Percentiles rank a stretch among this genome's conserved stretches.
Evolutionary conservation across 768 basidiomycete genomes (phyloP).

Genomic region (Amyloporia xantha): DNA sequence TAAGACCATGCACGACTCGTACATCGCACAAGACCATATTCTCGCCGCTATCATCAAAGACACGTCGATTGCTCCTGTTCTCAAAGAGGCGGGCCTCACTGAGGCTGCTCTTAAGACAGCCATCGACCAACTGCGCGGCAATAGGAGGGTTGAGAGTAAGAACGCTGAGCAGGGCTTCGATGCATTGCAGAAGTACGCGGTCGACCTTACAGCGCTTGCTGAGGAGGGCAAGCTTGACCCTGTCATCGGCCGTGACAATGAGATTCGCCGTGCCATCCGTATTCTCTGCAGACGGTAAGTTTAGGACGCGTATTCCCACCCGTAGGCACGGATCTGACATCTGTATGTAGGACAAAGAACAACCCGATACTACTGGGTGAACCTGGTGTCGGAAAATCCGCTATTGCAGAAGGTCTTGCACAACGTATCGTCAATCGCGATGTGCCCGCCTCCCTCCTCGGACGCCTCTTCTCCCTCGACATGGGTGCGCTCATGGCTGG

Average conservation of each 20-base stretch:
- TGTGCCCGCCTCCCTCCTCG: conserved; percentile 69
- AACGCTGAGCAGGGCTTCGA: conserved; percentile 91
- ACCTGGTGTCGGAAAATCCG: conserved; percentile 93
- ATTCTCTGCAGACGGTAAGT: conserved; percentile 71
- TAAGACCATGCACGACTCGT: conserved; percentile 84
- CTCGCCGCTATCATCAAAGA: conserved; percentile 82
- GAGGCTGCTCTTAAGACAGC: conserved; percentile 70
- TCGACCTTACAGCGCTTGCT: conserved; percentile 82
- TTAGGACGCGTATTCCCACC: background rate
- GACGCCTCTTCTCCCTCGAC: conserved; percentile 78
- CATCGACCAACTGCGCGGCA: conserved; percentile 74
- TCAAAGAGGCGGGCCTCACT: conserved; percentile 73
- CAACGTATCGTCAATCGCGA: conserved; percentile 94
- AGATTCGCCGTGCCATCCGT: conserved; percentile 79
- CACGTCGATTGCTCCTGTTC: conserved; percentile 49
- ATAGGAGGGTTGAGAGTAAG: conserved; percentile 77
- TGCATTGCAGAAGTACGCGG: conserved; percentile 82
- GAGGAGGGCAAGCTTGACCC: conserved; percentile 95
- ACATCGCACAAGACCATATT: conserved; percentile 90
- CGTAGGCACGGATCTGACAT: conserved; percentile 11
- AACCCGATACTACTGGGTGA: conserved; percentile 97
- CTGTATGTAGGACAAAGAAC: conserved; percentile 70
- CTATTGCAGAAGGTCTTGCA: conserved; percentile 91
- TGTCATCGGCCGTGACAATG: conserved; percentile 88
- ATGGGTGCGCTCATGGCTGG: conserved; percentile 96